These are phyloP conservation scores for Cruciata laevipes DNA, from an alignment of 257 asterid species.

Conservation along the genomic window DNA sequence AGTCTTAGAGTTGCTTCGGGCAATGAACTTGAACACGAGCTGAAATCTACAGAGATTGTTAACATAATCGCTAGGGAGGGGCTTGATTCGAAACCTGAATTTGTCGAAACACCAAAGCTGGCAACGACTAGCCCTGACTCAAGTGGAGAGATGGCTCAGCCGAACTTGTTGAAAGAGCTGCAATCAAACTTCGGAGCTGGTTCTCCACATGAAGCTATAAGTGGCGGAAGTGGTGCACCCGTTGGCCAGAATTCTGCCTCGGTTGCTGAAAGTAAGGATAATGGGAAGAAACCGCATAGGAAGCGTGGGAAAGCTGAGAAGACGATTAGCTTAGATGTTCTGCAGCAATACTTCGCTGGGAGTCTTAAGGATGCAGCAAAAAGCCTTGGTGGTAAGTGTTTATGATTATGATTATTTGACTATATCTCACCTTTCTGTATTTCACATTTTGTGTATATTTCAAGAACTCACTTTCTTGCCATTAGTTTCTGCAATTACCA, in stretches of 20 bases:
- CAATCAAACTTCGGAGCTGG: slow-evolving; percentile 24
- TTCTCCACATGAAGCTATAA: slow-evolving; percentile 30
- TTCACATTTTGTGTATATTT: not conserved
- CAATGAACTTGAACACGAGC: slow-evolving; percentile 53
- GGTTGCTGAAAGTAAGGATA: slow-evolving; percentile 32
- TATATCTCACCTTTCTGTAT: not conserved
- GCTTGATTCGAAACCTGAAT: slow-evolving; percentile 29
- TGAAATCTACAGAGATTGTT: slow-evolving; percentile 66
- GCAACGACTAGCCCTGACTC: slow-evolving; percentile 38
- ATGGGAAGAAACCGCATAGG: slow-evolving; percentile 60
- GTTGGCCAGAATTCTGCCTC: slow-evolving; percentile 33
- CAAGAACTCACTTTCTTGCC: no score
- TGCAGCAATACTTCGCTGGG: slow-evolving; percentile 85
- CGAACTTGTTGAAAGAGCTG: slow-evolving; percentile 33
- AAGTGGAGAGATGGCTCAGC: slow-evolving; percentile 30
- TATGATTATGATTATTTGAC: no score
- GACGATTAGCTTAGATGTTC: slow-evolving; percentile 80
- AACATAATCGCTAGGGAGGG: slow-evolving; percentile 43
- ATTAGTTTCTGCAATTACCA: no score
- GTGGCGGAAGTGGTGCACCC: slow-evolving; percentile 26
- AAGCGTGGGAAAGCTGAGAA: slow-evolving; percentile 90
- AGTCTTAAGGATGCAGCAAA: slow-evolving; percentile 92
- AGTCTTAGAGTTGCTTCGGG: slow-evolving; percentile 88
- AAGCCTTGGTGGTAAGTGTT: slow-evolving; percentile 80
- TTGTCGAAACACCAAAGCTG: slow-evolving; percentile 21